A percentile compares a stretch with the other conserved stretches of the same genome.
phyloP scores from a whole-genome alignment of 208 protist genomes.

The Leishmania turanica region DNA sequence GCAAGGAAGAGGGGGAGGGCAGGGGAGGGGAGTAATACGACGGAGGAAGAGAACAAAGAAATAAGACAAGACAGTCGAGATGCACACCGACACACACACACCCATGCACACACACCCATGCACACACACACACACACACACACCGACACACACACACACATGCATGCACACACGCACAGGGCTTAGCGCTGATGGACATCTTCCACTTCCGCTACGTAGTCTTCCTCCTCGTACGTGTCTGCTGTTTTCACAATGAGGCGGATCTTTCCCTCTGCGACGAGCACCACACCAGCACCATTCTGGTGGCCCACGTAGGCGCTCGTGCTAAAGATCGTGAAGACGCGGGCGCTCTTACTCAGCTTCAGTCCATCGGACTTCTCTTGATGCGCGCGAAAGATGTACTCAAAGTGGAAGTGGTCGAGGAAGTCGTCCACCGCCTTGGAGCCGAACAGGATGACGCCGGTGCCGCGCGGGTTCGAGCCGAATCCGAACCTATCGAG shows the following conservation, averaged over 20 bases:
- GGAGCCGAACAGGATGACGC: conserved; percentile 87
- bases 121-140: not conserved
- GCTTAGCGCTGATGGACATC: conserved; percentile 25
- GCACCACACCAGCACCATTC: conserved; percentile 91
- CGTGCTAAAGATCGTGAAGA: conserved; percentile 95
- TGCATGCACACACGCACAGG: conserved; percentile 2
- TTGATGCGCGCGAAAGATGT: conserved; percentile 94
- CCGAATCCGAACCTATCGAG: conserved; percentile 89
- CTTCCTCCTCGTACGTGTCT: conserved; percentile 65
- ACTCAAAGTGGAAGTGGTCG: conserved; percentile 80
- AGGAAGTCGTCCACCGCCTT: conserved; percentile 91
- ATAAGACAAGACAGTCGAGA: not conserved
- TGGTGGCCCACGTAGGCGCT: conserved; percentile 92
- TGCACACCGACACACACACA: not conserved
- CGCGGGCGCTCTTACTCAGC: conserved; percentile 87
- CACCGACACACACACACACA: not conserved
- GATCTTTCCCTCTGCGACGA: conserved; percentile 89
- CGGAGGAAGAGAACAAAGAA: not conserved
- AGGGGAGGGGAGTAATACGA: not conserved
- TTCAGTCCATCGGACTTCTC: conserved; percentile 93
- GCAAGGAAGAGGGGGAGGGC: not conserved
- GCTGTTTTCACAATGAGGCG: conserved; percentile 92
- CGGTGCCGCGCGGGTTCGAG: conserved; percentile 81
- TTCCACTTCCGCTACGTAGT: conserved; percentile 39
- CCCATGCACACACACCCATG: not conserved